Conservation (phyloP, 257 asterid species). For the Scutellaria minor region DNA sequence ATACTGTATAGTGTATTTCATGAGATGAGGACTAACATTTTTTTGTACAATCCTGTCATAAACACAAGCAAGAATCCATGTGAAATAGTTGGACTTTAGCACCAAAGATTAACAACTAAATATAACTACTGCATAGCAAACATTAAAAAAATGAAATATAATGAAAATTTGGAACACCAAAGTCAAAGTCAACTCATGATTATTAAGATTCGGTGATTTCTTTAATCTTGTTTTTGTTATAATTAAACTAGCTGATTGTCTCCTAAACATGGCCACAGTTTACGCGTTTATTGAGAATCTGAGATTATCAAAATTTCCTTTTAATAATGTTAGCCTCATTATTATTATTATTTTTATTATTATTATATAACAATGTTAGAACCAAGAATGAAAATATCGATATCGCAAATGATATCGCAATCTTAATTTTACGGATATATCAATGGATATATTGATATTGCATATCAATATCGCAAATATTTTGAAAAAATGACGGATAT, state of each 20-base stretch:
- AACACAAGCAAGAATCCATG: background rate
- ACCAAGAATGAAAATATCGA: too few species aligned
- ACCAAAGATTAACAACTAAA: background rate
- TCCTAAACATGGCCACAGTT: conserved; percentile 5
- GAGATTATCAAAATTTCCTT: background rate
- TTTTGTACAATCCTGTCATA: too few species aligned
- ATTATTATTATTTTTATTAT: too few species aligned
- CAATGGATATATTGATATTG: too few species aligned
- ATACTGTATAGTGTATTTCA: too few species aligned
- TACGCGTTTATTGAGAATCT: background rate
- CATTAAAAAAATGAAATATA: background rate
- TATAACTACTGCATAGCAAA: background rate
- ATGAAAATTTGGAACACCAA: background rate
- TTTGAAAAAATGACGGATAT: too few species aligned
- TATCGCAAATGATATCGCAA: too few species aligned
- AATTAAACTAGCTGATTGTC: background rate
- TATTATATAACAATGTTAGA: too few species aligned
- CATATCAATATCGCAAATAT: too few species aligned
- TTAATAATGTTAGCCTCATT: too few species aligned
- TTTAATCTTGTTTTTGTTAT: background rate
- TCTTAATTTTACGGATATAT: too few species aligned
- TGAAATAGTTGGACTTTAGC: background rate
- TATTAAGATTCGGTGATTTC: conserved; percentile 16
- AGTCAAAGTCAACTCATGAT: conserved; percentile 25
- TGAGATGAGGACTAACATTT: too few species aligned